Evolutionary conservation across 345 rosid species (phyloP).

Genomic region (Eucalyptus regnans): DNA sequence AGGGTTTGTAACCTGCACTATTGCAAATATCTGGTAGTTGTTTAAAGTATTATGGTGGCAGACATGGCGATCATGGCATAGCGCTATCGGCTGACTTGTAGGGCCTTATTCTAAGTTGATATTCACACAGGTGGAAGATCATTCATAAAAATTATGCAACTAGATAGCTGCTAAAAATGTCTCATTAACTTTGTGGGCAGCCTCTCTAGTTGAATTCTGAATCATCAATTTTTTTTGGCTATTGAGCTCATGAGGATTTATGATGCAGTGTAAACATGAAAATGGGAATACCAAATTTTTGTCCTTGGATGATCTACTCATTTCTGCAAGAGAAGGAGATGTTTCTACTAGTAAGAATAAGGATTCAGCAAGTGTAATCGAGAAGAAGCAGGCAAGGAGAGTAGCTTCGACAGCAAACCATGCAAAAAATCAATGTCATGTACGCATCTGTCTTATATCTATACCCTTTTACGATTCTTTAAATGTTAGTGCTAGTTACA

Average conservation of each 20-base stretch:
- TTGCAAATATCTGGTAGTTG: neutral
- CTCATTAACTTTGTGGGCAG: neutral
- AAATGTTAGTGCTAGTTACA: neutral
- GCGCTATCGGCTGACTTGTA: neutral
- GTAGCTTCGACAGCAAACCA: neutral
- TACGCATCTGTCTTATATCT: conserved; percentile 12
- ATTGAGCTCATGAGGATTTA: neutral
- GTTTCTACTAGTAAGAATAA: neutral
- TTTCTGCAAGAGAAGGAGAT: conserved; percentile 25
- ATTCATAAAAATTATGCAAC: neutral
- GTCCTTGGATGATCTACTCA: conserved; percentile 58
- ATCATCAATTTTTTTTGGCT: neutral
- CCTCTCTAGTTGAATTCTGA: neutral
- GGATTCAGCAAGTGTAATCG: conserved; percentile 12
- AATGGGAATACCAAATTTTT: conserved; percentile 7
- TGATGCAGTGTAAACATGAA: conserved; percentile 37
- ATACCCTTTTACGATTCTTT: neutral
- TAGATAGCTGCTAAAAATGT: neutral
- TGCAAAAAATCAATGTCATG: conserved; percentile 31
- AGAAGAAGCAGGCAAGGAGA: neutral
- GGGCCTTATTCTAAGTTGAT: neutral
- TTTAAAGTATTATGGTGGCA: neutral
- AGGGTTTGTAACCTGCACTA: neutral
- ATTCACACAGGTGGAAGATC: neutral
- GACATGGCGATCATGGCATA: neutral